Base-by-base conservation (phyloP, 352 stramenopile genomes). In the Paralagenidium karlingii region DNA sequence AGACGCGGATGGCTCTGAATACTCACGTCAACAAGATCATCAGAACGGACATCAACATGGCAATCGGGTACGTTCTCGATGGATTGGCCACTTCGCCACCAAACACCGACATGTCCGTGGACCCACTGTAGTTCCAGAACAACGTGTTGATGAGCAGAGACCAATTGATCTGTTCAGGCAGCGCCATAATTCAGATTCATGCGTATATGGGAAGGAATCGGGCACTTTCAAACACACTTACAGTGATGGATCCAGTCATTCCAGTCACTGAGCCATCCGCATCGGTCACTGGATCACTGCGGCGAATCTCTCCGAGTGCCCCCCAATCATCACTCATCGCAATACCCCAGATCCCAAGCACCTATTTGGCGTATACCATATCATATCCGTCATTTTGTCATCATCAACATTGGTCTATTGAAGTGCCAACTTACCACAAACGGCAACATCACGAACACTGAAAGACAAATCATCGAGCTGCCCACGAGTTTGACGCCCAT, bases 91-190 rank as follows among this genome's bases (percentile, higher is more conserved):
- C 76, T 51, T 98, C 88, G 19, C 62, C 84, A 8, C 81, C 82
- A 47, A 95, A 96, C 0, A 70, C 73, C 8, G 79, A 89, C 18
- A 83, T 86, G 29, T 51, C 60, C 34, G 96, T 84, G 38, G 87
- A 96, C n/a, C 78, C 87, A 51, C 95, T 96, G 30, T 94, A 81
- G 63, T 96, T 96, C 90, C 92, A 98, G 58, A 96, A 97, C 16
- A 97, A 60, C 44, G 94, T 96, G 52, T 96, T 97, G 22, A 97
- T 57, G 30, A 90, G 86, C 16, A 68, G 60, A 11, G 76, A 62
- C 80, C 82, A 96, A 19, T 94, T 45, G 43, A 75, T 74, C 39
- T 63, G 27, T 25, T 49, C 20, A 28, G 15, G n/a, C 38, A 12
- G 24, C 37, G 24, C 24, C 13, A 2, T 16, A 33, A 33, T 33